phyloP scores from a whole-genome alignment of 257 asterid genomes.

The Ligustrum vulgare region DNA sequence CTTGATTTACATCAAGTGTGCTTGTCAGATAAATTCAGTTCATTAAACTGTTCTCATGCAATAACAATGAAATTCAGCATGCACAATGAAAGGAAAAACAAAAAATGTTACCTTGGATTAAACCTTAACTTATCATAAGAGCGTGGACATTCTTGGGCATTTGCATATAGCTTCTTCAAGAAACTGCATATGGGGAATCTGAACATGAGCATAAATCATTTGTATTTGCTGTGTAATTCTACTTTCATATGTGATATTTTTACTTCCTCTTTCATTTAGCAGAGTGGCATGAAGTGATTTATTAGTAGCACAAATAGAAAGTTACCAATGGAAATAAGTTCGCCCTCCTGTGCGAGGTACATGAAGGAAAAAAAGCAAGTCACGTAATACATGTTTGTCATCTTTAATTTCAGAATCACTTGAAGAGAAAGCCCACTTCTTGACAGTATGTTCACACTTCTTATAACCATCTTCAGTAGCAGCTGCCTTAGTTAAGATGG shows the following conservation, averaged over 20 bases:
- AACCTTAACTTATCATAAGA: conserved; percentile 91
- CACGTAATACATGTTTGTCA: conserved; percentile 63
- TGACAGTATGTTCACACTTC: conserved; percentile 65
- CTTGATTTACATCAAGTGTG: conserved; percentile 4
- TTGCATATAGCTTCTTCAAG: conserved; percentile 74
- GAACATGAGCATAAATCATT: conserved; percentile 19
- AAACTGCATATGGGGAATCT: conserved; percentile 52
- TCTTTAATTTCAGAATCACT: conserved; percentile 52
- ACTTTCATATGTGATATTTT: neutral
- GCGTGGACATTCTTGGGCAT: conserved; percentile 82
- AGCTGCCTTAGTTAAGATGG: conserved; percentile 41
- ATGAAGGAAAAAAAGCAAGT: conserved; percentile 95
- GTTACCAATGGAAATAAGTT: conserved; percentile 90
- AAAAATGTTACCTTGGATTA: conserved; percentile 68
- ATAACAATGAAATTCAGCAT: neutral
- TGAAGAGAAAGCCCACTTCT: conserved; percentile 83
- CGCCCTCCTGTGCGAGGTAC: conserved; percentile 98
- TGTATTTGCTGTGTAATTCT: neutral
- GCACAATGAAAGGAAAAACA: neutral
- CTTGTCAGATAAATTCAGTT: neutral
- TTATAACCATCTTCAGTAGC: conserved; percentile 44
- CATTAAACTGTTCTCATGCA: conserved; percentile 21
- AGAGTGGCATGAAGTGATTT: conserved; percentile 4
- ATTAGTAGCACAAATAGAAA: neutral
- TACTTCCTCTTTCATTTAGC: conserved; percentile 1